A percentile compares a stretch with the other conserved stretches of the same genome.
These are phyloP conservation scores for Fraxinus baroniana DNA, from an alignment of 305 asterid genomes.

Conservation along the genomic window DNA sequence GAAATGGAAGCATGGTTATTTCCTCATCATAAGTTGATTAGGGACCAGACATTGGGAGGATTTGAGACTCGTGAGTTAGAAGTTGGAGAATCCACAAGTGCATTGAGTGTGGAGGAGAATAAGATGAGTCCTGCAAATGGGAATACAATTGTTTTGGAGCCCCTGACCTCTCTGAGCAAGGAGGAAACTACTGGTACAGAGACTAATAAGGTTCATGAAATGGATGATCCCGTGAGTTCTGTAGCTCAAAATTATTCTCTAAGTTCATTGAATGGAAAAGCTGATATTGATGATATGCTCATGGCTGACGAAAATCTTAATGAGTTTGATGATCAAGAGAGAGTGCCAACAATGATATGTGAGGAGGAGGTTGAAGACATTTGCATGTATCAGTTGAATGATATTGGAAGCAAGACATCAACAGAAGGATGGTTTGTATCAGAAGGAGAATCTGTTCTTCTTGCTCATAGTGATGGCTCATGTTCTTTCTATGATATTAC, in stretches of 20 bases:
- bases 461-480: slow-evolving; percentile 83
- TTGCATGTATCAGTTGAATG: slow-evolving; percentile 40
- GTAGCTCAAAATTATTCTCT: slow-evolving; percentile 33
- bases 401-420: slow-evolving; percentile 67
- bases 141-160: slow-evolving; percentile 44
- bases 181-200: slow-evolving; percentile 34
- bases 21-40: slow-evolving; percentile 76
- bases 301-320: slow-evolving; percentile 66
- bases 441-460: slow-evolving; percentile 85
- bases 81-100: slow-evolving; percentile 30
- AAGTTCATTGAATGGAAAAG: slow-evolving; percentile 29
- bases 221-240: slow-evolving; percentile 38
- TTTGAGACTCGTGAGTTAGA: slow-evolving; percentile 14
- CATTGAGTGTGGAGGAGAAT: slow-evolving; percentile 33
- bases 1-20: slow-evolving; percentile 71
- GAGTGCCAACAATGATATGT: slow-evolving; percentile 39
- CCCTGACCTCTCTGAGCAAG: slow-evolving; percentile 44
- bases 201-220: slow-evolving; percentile 51
- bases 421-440: slow-evolving; percentile 98
- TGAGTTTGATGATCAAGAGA: slow-evolving; percentile 67
- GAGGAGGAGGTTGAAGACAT: slow-evolving; percentile 59
- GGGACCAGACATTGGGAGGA: slow-evolving; percentile 44
- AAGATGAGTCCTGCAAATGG: slow-evolving; percentile 31
- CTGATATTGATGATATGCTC: slow-evolving; percentile 43
- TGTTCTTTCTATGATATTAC: slow-evolving; percentile 80